These are phyloP conservation scores for Nitzschia putrida DNA, from an alignment of 108 stramenopile genomes.

Conservation along the genomic window DNA sequence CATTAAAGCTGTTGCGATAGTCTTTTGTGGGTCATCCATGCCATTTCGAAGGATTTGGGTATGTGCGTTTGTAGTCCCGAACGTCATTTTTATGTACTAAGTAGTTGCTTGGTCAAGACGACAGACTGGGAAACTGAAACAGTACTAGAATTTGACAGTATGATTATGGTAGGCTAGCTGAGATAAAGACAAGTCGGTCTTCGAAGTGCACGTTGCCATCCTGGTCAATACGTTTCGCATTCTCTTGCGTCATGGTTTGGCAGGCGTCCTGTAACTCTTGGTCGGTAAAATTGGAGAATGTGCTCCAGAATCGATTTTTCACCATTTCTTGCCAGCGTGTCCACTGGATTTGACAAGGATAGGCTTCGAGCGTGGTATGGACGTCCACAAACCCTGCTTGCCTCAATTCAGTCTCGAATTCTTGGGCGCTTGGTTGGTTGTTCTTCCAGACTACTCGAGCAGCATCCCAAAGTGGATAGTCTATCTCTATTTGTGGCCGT, in stretches of 20 bases:
- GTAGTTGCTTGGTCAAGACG: too few species aligned
- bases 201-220: slow-evolving; percentile 62
- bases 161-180: slow-evolving; percentile 29
- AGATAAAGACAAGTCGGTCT: slow-evolving; percentile 64
- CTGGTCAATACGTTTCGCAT: slow-evolving; percentile 32
- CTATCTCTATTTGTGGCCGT: slow-evolving; percentile 62
- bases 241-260: slow-evolving; percentile 26
- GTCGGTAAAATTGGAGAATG: slow-evolving; percentile 65
- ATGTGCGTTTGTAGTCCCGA: too few species aligned
- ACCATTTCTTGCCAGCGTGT: slow-evolving; percentile 58
- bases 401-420: slow-evolving; percentile 41
- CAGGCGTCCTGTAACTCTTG: slow-evolving; percentile 57
- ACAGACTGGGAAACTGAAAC: too few species aligned
- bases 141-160: too few species aligned
- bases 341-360: slow-evolving; percentile 46
- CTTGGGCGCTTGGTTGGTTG: slow-evolving; percentile 52
- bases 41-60: too few species aligned
- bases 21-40: too few species aligned
- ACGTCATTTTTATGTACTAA: too few species aligned
- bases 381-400: slow-evolving; percentile 55
- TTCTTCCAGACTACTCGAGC: slow-evolving; percentile 59
- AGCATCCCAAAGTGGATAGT: slow-evolving; percentile 70
- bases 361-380: slow-evolving; percentile 36
- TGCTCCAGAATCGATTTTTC: slow-evolving; percentile 64
- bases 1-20: too few species aligned